phyloP scores from a whole-genome alignment of 805 yeast species.

The Zygosaccharomyces siamensis region DNA sequence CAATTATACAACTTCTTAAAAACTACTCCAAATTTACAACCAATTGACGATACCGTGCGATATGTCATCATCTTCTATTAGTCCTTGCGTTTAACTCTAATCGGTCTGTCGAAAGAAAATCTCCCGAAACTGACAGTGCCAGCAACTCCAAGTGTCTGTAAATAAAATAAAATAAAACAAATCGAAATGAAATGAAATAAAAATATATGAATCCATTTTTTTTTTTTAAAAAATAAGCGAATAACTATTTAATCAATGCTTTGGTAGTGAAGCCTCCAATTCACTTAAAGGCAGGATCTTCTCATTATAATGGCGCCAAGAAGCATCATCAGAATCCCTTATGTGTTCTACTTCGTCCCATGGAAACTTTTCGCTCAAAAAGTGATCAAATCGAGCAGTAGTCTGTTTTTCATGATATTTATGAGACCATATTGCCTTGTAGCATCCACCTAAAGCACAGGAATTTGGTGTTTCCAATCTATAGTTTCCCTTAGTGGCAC shows the following conservation, averaged over 20 bases:
- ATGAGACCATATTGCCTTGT: slow-evolving; percentile 72
- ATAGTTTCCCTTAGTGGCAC: slow-evolving; percentile 55
- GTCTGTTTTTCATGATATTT: slow-evolving; percentile 30
- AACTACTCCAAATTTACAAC: no score
- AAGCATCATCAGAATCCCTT: slow-evolving; percentile 20
- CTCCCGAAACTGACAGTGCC: slow-evolving; percentile 1
- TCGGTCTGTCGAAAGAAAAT: slow-evolving; percentile 5
- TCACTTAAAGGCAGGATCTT: slow-evolving; percentile 33
- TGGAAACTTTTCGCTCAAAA: slow-evolving; percentile 45
- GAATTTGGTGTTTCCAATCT: slow-evolving; percentile 79
- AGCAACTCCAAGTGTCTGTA: background rate
- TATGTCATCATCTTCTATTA: background rate
- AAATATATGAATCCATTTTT: background rate
- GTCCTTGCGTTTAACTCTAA: background rate
- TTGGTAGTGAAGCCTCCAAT: slow-evolving; percentile 22
- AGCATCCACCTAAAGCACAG: slow-evolving; percentile 90
- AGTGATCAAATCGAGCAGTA: slow-evolving; percentile 37
- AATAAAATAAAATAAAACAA: background rate
- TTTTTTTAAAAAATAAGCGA: no score
- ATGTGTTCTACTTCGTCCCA: slow-evolving; percentile 38
- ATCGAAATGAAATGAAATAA: background rate
- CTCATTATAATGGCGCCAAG: slow-evolving; percentile 29
- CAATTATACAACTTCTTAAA: background rate
- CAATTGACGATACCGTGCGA: background rate
- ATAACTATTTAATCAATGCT: background rate